These are phyloP conservation scores for Schizonepeta tenuifolia DNA, from an alignment of 257 asterid genomes.

Conservation along the genomic window DNA sequence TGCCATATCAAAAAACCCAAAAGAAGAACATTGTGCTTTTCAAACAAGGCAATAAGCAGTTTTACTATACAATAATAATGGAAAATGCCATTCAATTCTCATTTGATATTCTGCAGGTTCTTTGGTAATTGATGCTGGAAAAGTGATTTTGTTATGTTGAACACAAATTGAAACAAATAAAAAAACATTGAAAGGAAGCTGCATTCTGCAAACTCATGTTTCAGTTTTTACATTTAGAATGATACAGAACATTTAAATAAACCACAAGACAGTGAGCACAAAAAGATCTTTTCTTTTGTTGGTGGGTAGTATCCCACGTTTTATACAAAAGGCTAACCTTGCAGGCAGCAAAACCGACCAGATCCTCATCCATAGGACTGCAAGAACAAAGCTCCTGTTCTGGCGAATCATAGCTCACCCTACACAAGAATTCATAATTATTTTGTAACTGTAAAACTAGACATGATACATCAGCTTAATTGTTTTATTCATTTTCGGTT, in stretches of 20 bases:
- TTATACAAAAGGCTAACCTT: conserved; percentile 49
- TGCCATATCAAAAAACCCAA: neutral
- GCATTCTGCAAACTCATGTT: conserved; percentile 5
- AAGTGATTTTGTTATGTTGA: neutral
- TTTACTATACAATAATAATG: conserved; percentile 9
- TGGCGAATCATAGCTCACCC: conserved; percentile 52
- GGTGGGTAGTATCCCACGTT: conserved; percentile 15
- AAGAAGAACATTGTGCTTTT: conserved; percentile 4
- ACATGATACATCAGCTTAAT: neutral
- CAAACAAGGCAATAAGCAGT: neutral
- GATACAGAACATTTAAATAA: conserved; percentile 13
- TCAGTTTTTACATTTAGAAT: conserved; percentile 1
- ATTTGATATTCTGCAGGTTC: neutral
- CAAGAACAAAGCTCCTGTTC: conserved; percentile 75
- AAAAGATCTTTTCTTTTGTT: neutral
- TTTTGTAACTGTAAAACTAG: conserved; percentile 10
- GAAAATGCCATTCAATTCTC: neutral
- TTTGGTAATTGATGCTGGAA: neutral
- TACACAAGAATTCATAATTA: conserved; percentile 38
- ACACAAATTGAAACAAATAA: neutral
- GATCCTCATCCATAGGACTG: conserved; percentile 31
- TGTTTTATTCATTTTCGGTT: neutral
- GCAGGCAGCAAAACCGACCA: conserved; percentile 31
- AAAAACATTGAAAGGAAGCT: neutral
- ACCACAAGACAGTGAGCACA: conserved; percentile 12